Evolutionary conservation across 1,284 basidiomycete species (phyloP).

Genomic region (Heimioporus retisporus): DNA sequence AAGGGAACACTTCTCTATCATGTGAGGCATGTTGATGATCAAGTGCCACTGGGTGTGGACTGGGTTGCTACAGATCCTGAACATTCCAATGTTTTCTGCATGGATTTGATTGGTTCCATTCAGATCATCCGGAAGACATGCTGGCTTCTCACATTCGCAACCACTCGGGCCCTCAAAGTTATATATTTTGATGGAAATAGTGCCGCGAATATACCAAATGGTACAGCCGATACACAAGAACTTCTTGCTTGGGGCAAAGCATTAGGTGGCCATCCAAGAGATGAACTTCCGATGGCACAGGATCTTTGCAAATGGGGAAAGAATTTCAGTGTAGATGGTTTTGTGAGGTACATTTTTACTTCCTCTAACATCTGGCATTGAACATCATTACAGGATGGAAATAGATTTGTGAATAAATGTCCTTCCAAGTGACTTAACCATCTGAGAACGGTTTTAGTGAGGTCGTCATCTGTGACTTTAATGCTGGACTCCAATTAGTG

Average conservation of each 20-base stretch:
- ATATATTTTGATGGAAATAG: background rate
- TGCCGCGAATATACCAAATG: background rate
- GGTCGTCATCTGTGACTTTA: background rate
- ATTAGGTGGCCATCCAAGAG: slow-evolving; percentile 26
- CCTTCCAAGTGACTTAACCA: too few relatives aligned
- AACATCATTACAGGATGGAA: slow-evolving; percentile 48
- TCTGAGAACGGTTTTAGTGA: background rate
- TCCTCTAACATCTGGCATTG: background rate
- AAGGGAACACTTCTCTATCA: background rate
- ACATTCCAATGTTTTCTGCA: background rate
- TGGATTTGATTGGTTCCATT: background rate
- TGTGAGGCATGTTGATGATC: background rate
- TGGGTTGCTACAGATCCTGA: background rate
- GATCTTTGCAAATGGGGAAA: slow-evolving; percentile 49
- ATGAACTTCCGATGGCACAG: slow-evolving; percentile 41
- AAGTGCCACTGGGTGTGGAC: background rate
- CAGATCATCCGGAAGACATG: background rate
- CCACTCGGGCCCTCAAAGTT: background rate
- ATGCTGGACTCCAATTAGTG: background rate
- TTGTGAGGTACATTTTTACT: slow-evolving; percentile 40
- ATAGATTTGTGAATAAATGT: slow-evolving; percentile 53
- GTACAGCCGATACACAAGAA: slow-evolving; percentile 48
- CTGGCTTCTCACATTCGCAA: background rate
- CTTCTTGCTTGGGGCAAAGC: slow-evolving; percentile 48
- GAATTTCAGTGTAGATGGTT: slow-evolving; percentile 45